A percentile compares a stretch with the other conserved stretches of the same genome.
Evolutionary conservation across 306 rosid genomes (phyloP).

Genomic region (Lagenaria siceraria): DNA sequence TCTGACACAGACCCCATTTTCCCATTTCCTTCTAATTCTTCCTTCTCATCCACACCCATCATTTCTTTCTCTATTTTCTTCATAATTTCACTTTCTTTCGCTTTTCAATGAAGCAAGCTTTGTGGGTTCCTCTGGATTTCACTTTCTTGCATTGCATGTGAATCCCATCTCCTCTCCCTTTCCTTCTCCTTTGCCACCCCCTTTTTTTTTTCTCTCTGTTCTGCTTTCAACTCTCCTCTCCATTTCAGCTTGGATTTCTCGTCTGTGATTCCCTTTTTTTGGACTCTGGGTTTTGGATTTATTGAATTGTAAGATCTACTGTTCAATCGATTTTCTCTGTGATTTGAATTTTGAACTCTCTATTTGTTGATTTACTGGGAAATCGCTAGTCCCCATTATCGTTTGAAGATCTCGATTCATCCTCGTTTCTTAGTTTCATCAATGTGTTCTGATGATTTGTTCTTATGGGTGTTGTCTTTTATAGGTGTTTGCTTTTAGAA

Average conservation of each 20-base stretch:
- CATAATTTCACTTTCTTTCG: neutral
- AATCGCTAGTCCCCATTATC: neutral
- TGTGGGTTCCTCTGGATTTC: neutral
- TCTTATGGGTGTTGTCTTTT: neutral
- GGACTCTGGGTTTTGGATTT: neutral
- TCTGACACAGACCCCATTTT: neutral
- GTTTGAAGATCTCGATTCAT: neutral
- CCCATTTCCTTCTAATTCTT: neutral
- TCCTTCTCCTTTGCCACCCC: neutral
- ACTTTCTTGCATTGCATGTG: conserved; percentile 7
- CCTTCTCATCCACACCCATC: neutral
- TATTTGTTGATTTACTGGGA: neutral
- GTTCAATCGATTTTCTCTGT: neutral
- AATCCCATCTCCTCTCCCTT: neutral
- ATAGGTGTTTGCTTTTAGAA: neutral
- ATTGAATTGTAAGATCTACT: neutral
- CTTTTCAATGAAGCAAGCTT: neutral
- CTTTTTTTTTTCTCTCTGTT: neutral
- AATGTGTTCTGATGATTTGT: neutral
- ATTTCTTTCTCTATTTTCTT: neutral
- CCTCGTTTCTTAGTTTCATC: neutral
- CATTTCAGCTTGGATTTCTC: too few relatives aligned
- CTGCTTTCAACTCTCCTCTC: too few relatives aligned
- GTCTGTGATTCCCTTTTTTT: neutral
- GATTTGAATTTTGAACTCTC: neutral